Evolutionary conservation across 495 filamentous ascomycete genomes (phyloP).

Genomic region (Annulohypoxylon moriforme): DNA sequence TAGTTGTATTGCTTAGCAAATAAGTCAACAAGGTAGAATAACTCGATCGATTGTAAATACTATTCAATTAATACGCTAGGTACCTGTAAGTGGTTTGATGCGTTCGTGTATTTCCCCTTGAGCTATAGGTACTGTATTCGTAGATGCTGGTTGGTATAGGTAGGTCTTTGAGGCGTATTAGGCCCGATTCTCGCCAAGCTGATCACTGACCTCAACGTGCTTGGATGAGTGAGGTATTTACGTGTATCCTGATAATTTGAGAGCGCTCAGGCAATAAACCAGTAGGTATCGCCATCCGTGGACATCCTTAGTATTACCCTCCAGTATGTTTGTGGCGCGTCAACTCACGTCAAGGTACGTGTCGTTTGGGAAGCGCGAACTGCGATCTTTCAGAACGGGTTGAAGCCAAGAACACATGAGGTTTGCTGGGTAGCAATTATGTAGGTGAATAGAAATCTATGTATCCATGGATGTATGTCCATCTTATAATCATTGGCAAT

Average conservation of each 20-base stretch:
- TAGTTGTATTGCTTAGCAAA: not conserved
- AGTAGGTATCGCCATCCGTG: not conserved
- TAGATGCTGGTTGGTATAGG: not conserved
- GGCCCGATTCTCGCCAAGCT: not conserved
- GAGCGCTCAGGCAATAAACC: not conserved
- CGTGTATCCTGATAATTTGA: conserved; percentile 6
- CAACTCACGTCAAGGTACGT: conserved; percentile 1
- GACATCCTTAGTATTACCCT: not conserved
- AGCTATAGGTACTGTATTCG: not conserved
- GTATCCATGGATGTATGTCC: not conserved
- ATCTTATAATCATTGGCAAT: conserved; percentile 4
- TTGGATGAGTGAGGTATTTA: not conserved
- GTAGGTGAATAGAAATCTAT: not conserved
- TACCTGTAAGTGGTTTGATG: not conserved
- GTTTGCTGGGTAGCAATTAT: not conserved
- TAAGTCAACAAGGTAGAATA: not conserved
- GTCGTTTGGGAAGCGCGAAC: not conserved
- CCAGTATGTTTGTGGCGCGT: not conserved
- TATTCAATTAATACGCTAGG: not conserved
- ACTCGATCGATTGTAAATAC: not conserved
- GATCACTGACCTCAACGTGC: not conserved
- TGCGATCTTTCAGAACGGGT: not conserved
- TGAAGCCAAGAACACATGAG: not conserved
- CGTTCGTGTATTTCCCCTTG: not conserved
- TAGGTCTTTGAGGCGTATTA: not conserved